A percentile compares a stretch with the other conserved stretches of the same genome.
Evolutionary conservation across 305 asterid genomes (phyloP).

Genomic region (Euphrasia arctica): DNA sequence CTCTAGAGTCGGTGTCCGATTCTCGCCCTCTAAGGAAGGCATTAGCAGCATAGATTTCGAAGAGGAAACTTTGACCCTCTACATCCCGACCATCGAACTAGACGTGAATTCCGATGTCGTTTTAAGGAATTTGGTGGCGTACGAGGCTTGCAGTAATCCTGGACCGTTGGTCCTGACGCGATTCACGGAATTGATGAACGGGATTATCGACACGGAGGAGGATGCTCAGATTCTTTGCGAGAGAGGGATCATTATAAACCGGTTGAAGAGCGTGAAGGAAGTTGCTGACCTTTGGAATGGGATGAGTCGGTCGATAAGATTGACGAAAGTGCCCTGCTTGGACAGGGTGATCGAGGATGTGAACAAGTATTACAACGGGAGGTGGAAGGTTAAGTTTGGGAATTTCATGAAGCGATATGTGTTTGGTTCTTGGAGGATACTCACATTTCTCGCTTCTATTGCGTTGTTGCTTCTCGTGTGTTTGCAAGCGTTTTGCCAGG

Average conservation of each 20-base stretch:
- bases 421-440: slow-evolving; percentile 47
- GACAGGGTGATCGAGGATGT: slow-evolving; percentile 51
- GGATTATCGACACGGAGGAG: slow-evolving; percentile 47
- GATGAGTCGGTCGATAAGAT: slow-evolving; percentile 44
- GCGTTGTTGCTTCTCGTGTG: slow-evolving; percentile 36
- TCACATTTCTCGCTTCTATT: slow-evolving; percentile 40
- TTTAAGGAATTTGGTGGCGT: slow-evolving; percentile 51
- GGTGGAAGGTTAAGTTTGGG: slow-evolving; percentile 41
- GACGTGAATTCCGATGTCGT: slow-evolving; percentile 46
- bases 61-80: slow-evolving; percentile 17
- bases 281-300: slow-evolving; percentile 58
- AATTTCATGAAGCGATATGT: slow-evolving; percentile 39
- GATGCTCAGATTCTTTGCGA: slow-evolving; percentile 45
- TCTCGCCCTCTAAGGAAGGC: slow-evolving; percentile 39
- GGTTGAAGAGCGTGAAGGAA: slow-evolving; percentile 47
- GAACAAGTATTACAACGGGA: slow-evolving; percentile 44
- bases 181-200: slow-evolving; percentile 53
- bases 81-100: slow-evolving; percentile 36
- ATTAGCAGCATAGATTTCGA: slow-evolving; percentile 44
- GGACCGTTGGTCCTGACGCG: slow-evolving; percentile 43
- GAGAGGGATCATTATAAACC: slow-evolving; percentile 43
- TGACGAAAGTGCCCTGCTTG: slow-evolving; percentile 47
- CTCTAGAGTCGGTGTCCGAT: slow-evolving; percentile 33
- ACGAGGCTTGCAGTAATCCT: slow-evolving; percentile 39
- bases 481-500: slow-evolving; percentile 49